phyloP scores from a whole-genome alignment of 2,329 filamentous ascomycete genomes.

The Lachnellula occidentalis region DNA sequence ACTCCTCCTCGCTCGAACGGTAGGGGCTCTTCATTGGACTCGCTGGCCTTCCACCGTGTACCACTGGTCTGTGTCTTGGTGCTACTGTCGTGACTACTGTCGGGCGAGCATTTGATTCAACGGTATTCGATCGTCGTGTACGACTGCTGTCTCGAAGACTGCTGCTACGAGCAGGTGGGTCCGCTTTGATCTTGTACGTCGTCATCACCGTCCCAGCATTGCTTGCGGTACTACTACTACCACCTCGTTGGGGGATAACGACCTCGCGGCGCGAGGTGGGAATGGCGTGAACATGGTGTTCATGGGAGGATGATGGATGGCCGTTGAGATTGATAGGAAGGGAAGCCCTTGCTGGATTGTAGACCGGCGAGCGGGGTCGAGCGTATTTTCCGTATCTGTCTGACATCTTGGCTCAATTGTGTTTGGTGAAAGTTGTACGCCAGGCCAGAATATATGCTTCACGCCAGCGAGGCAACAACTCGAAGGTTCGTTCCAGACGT shows the following conservation, averaged over 20 bases:
- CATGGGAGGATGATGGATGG: slow-evolving; percentile 31
- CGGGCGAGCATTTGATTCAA: slow-evolving; percentile 45
- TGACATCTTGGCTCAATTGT: slow-evolving; percentile 35
- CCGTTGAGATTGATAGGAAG: slow-evolving; percentile 42
- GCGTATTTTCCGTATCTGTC: slow-evolving; percentile 43
- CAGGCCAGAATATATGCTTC: background rate
- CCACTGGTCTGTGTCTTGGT: slow-evolving; percentile 20
- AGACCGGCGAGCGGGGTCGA: slow-evolving; percentile 40
- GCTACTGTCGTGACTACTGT: slow-evolving; percentile 51
- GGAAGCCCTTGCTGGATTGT: slow-evolving; percentile 48
- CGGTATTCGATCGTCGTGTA: slow-evolving; percentile 39
- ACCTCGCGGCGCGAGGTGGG: slow-evolving; percentile 36
- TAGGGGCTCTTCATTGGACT: slow-evolving; percentile 51
- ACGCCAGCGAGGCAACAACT: slow-evolving; percentile 4
- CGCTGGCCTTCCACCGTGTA: slow-evolving; percentile 31
- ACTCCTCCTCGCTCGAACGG: slow-evolving; percentile 47
- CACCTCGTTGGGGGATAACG: slow-evolving; percentile 33
- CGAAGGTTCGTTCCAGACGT: slow-evolving; percentile 2
- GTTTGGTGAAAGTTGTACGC: background rate
- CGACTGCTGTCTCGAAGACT: slow-evolving; percentile 45
- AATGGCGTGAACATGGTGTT: slow-evolving; percentile 49
- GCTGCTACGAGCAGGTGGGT: slow-evolving; percentile 42
- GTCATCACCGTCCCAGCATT: slow-evolving; percentile 39
- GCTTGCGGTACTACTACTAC: slow-evolving; percentile 29
- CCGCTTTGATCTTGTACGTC: slow-evolving; percentile 52